phyloP scores from a whole-genome alignment of 140 eudicot genomes.

The Anethum foeniculum region DNA sequence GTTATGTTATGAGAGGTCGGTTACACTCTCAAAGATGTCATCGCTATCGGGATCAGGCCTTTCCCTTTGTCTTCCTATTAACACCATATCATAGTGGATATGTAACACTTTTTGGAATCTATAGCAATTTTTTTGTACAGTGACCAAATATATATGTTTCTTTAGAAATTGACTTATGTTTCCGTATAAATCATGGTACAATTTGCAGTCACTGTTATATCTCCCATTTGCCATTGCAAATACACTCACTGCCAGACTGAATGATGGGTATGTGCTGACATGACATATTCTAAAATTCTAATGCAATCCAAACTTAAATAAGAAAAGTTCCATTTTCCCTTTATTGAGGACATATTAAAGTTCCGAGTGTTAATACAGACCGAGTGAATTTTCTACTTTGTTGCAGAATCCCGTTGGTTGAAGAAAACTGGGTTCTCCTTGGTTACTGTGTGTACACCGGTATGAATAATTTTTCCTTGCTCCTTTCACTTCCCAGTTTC shows the following conservation, averaged over 20 bases:
- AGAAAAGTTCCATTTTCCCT: neutral
- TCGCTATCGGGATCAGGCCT: neutral
- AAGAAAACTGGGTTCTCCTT: slow-evolving; percentile 84
- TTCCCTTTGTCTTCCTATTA: neutral
- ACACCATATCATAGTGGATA: neutral
- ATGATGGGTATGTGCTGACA: slow-evolving; percentile 68
- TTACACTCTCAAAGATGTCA: neutral
- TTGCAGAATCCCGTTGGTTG: slow-evolving; percentile 89
- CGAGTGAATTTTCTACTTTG: neutral
- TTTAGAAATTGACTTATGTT: neutral
- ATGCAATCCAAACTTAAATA: neutral
- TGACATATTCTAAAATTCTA: neutral
- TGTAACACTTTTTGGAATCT: neutral
- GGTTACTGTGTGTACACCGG: slow-evolving; percentile 79
- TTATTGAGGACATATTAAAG: neutral
- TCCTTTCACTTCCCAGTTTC: neutral
- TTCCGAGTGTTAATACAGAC: neutral
- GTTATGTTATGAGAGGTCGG: neutral
- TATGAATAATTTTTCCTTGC: slow-evolving; percentile 13
- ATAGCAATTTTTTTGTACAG: neutral
- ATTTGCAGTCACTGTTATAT: slow-evolving; percentile 68
- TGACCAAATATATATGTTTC: neutral
- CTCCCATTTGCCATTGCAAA: slow-evolving; percentile 95
- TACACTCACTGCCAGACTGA: slow-evolving; percentile 85
- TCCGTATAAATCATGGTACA: slow-evolving; percentile 5